These are phyloP conservation scores for Hygrocybe punicea DNA, from an alignment of 768 basidiomycete genomes.

Conservation along the genomic window DNA sequence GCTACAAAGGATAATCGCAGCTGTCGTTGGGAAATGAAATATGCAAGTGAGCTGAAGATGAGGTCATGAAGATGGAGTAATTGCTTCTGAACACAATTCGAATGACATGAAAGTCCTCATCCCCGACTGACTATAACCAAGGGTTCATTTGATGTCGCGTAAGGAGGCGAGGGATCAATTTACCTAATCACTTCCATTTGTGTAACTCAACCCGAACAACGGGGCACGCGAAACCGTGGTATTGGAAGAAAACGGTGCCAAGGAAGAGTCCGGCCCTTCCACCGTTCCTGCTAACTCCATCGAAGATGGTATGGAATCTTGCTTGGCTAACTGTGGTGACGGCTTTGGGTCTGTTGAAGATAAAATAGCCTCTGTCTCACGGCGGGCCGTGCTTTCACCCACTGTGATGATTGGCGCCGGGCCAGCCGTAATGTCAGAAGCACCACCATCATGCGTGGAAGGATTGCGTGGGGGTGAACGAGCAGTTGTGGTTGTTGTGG, in stretches of 20 bases:
- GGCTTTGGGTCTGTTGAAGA: neutral
- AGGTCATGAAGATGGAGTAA: constrained; percentile 6
- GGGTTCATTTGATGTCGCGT: neutral
- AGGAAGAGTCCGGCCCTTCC: constrained; percentile 17
- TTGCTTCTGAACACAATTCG: neutral
- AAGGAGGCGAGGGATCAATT: neutral
- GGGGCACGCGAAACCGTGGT: constrained; percentile 40
- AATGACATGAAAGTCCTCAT: neutral
- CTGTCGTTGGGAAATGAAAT: neutral
- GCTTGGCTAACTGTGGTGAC: constrained; percentile 9
- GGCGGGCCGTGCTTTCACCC: constrained; percentile 5
- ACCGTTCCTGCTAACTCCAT: constrained; percentile 11
- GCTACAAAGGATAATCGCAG: constrained; percentile 23
- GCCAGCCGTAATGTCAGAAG: neutral
- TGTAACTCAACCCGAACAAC: constrained; percentile 26
- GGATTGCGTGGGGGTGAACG: neutral
- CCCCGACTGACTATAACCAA: neutral
- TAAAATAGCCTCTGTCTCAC: neutral
- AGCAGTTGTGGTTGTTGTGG: constrained; percentile 1
- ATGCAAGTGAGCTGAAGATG: neutral
- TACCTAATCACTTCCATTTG: constrained; percentile 10
- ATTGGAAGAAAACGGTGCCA: constrained; percentile 46
- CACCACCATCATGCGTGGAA: neutral
- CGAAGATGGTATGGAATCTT: constrained; percentile 11
- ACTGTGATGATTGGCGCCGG: constrained; percentile 26